Evolutionary conservation across 1,284 basidiomycete genomes (phyloP).

Genomic region (Afroboletus lepidellus): DNA sequence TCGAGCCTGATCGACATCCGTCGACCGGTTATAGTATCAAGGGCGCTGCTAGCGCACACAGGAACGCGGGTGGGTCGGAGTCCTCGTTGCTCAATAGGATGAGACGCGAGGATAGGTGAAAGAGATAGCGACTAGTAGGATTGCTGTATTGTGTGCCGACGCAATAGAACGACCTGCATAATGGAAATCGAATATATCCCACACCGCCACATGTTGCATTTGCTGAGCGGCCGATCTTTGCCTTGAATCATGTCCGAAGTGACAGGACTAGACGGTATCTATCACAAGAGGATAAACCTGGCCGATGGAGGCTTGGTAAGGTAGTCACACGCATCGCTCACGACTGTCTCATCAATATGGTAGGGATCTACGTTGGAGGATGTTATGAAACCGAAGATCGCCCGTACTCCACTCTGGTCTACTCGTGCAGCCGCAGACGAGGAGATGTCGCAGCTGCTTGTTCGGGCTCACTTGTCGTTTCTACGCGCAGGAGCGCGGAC

Average conservation of each 20-base stretch:
- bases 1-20: conserved; percentile 35
- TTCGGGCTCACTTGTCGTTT: conserved; percentile 58
- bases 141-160: conserved; percentile 13
- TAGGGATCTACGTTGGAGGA: conserved; percentile 72
- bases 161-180: conserved; percentile 7
- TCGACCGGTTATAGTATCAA: conserved; percentile 50
- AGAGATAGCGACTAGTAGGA: conserved; percentile 20
- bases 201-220: conserved; percentile 16
- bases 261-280: conserved; percentile 13
- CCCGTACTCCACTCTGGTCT: conserved; percentile 66
- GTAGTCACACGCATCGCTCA: background rate
- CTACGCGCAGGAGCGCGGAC: conserved; percentile 59
- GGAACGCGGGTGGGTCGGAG: conserved; percentile 17
- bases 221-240: background rate
- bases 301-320: conserved; percentile 60
- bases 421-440: conserved; percentile 50
- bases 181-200: background rate
- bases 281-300: conserved; percentile 34
- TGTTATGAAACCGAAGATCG: conserved; percentile 49
- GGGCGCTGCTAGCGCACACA: conserved; percentile 47
- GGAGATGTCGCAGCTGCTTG: conserved; percentile 48
- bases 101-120: conserved; percentile 17
- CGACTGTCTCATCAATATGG: background rate
- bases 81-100: conserved; percentile 48
- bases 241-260: conserved; percentile 6